Percentiles rank a stretch among this genome's conserved stretches.
phyloP scores from a whole-genome alignment of 2,329 filamentous ascomycete genomes.

The Botrytis cinerea region DNA sequence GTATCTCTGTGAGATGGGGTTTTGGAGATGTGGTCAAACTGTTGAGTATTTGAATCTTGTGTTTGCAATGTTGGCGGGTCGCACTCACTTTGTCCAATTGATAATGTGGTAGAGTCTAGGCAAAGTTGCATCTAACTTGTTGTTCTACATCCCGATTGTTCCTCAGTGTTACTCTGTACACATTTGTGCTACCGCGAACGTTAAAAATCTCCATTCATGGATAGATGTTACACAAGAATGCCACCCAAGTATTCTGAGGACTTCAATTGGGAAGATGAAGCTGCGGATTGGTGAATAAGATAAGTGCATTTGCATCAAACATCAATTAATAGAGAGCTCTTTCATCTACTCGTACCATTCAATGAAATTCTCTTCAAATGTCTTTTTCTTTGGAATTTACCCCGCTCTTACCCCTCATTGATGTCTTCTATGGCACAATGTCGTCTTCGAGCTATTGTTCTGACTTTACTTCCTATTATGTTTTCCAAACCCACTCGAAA shows the following conservation, averaged over 20 bases:
- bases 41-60: not conserved
- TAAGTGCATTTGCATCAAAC: not conserved
- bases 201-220: not conserved
- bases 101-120: not conserved
- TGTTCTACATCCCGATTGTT: not conserved
- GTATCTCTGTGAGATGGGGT: no score
- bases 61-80: not conserved
- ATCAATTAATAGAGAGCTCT: not conserved
- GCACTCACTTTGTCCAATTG: not conserved
- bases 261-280: not conserved
- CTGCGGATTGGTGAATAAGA: not conserved
- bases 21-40: not conserved
- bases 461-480: not conserved
- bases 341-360: not conserved
- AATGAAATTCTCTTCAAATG: not conserved
- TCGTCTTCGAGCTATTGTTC: not conserved
- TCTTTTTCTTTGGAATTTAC: not conserved
- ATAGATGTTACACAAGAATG: not conserved
- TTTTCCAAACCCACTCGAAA: not conserved
- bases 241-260: no score
- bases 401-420: constrained; percentile 1
- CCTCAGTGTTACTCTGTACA: not conserved
- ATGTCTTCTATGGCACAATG: not conserved
- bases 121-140: not conserved
- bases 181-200: not conserved